Base-by-base conservation (phyloP, 495 filamentous ascomycete species). In the Trichodelitschia bisporula region DNA sequence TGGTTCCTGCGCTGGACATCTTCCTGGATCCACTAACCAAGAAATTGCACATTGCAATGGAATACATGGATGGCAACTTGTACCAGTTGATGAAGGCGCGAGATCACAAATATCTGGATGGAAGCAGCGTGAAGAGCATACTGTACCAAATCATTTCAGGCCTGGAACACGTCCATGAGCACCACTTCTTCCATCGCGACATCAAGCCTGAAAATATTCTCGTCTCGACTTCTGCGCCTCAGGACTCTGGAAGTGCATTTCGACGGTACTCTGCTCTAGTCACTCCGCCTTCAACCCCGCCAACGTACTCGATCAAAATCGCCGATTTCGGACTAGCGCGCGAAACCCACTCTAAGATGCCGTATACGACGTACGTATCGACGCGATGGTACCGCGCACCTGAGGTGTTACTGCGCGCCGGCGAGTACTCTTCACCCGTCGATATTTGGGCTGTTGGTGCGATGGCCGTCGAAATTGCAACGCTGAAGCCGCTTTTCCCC, bases 181-280 rank as follows among this genome's bases (percentile, higher is more conserved):
- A 95, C 51, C 66, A 75, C 42, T 99, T 99, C 58, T 99, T 99
- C 54, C 89, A 99, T 51, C 79, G 89, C 37, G 89, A 99, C 43
- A 93, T 99, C 54, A 99, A 99, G 44, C 89, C 89, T 4, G 89
- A 99, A 50, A 99, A 95, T 45, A 99, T 95, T 34, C 66, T 99
- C 12, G 89, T 99, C 0, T 92, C 89, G 1, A 90, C 80, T 27
- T 92, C 86, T 16, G 65, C 77, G 17, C 62, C 69, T 16, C 71
- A 74, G 32, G 89, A 95, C 41, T 70, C 70, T 17, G 55, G 54
- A 15, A 72, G 70, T 39, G 64, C 76, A 3, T 93, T 95, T 51
- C 69, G 75, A 37, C 64, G 86, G 39, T 95, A 95, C 47, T 95
- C 89, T 0, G 71, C 77, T 13, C 56, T 95, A 30, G 77, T 95